Evolutionary conservation across 179 eudicot species (phyloP), one percentile per base, ranked within the genome.

Genomic region (Vitellaria paradoxa): DNA sequence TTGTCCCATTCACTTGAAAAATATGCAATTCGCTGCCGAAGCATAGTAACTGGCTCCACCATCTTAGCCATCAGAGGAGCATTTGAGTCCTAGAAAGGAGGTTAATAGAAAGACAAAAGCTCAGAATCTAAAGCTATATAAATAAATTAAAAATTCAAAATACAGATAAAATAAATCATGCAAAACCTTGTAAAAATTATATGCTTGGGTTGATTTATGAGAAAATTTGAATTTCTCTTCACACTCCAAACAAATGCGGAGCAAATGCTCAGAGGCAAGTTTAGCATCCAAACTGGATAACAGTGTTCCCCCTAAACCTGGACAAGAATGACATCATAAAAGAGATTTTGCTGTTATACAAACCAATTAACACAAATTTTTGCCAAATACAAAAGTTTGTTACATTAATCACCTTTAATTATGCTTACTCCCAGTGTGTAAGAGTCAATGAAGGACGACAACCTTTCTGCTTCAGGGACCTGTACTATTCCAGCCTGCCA

Each of bases 161-260:
- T 2, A 30, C 37, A 30, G 37, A 30, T 40, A 68, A 20, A 59
- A 40, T 14, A 47, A 72, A 63, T 9, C 45, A 40, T 53, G 3
- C 7, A 45, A 56, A 77, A 91, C 98, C 97, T 96, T 96, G 79
- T 96, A 96, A 82, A 94, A 96, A 63, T 94, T 96, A 82, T 85
- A 89, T 64, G 82, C 62, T 67, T 68, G 73, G 57, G 74, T 60
- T 62, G 87, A 74, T 64, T 82, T 79, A 42, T 81, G 81, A 77
- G 89, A 74, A 46, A 70, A 69, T 24, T 72, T 81, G 49, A 87
- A 82, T 65, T 84, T 83, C 59, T 84, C 78, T 75, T 93, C 91
- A 82, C 88, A 91, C 89, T 91, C 99, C 82, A 94, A 81, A 82
- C 97, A 89, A 55, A 96, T 82, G 37, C 92, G 92, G 65, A 96